Base-by-base conservation (phyloP, 768 basidiomycete species). In the Russula sp. region DNA sequence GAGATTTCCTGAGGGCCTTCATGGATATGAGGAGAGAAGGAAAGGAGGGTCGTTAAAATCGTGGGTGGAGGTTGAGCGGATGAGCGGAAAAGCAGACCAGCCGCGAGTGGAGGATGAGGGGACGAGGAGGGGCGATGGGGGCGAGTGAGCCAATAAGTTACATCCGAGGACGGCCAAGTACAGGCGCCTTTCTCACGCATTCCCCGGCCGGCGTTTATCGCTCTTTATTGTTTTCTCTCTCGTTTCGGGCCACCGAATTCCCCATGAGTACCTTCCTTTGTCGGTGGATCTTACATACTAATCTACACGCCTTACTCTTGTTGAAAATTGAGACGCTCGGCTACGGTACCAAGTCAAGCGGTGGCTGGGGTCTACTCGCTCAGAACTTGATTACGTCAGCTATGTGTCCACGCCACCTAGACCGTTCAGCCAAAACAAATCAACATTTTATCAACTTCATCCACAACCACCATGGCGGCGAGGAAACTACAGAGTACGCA, bases 1-100 rank as follows among this genome's bases (percentile, higher is more conserved):
- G 83, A 42, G 90, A 91, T 75, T 93, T 90, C 62, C 92, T 83
- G 50, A 94, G 82, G 36, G 86, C 82, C 80, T 91, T 92, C 90
- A 94, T 94, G 71, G 73, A 73, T 69, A 67, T 34, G 66, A 69
- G 59, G 46, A 20, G 63, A 38, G 55, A 59, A 61, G 50, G 62
- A 62, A 51, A 34, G 53, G 13, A n/a, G 36, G 2, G 53, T 16
- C 20, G 34, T 24, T 4, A 55, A 65, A 67, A 66, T 34, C 36
- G 62, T 53, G 53, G 42, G 70, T 66, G 69, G 67, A 65, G 40
- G 65, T 69, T 56, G 59, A 70, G 57, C 59, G 51, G 64, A 69
- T 56, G 59, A 70, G 57, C 59, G 51, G 64, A 69, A 69, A 22
- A 61, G 66, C 68, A 67, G 68, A 60, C 66, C 68, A 69, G 68